These are phyloP conservation scores for Rhizopogon salebrosus DNA, from an alignment of 768 basidiomycete genomes.

Conservation along the genomic window DNA sequence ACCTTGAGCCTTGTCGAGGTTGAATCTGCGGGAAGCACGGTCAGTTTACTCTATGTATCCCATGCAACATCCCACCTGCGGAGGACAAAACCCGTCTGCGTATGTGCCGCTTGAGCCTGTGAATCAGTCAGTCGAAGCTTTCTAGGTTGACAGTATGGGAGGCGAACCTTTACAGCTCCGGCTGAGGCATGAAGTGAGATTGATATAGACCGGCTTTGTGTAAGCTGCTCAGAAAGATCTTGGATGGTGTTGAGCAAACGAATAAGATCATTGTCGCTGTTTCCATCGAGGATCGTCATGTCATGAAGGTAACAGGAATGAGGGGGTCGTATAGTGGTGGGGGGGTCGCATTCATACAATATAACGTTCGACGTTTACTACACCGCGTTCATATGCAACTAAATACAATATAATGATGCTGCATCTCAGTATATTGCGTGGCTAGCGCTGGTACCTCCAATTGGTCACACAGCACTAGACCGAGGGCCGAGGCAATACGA, in stretches of 20 bases:
- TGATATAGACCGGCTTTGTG: conserved; percentile 69
- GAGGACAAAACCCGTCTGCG: conserved; percentile 88
- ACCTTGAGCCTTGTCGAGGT: conserved; percentile 87
- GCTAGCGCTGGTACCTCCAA: too few species aligned
- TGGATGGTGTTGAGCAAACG: conserved; percentile 64
- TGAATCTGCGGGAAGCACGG: conserved; percentile 50
- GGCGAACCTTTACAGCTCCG: conserved; percentile 71
- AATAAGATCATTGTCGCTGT: conserved; percentile 52
- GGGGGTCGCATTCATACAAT: neutral
- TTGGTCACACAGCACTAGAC: too few species aligned
- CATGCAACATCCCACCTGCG: conserved; percentile 48
- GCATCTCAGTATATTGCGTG: too few species aligned
- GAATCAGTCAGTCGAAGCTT: neutral
- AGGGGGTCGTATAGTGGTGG: neutral
- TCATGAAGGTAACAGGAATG: conserved; percentile 1
- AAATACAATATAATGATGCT: too few species aligned
- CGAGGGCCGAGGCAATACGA: too few species aligned
- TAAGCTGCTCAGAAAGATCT: conserved; percentile 81
- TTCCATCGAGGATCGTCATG: conserved; percentile 53
- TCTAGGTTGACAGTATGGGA: neutral
- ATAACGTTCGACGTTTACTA: too few species aligned
- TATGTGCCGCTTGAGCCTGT: conserved; percentile 83
- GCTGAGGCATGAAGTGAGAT: conserved; percentile 69
- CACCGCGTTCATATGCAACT: too few species aligned
- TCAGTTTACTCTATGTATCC: neutral